Evolutionary conservation across 2,329 filamentous ascomycete species (phyloP).

Genomic region (Nemania sp.): DNA sequence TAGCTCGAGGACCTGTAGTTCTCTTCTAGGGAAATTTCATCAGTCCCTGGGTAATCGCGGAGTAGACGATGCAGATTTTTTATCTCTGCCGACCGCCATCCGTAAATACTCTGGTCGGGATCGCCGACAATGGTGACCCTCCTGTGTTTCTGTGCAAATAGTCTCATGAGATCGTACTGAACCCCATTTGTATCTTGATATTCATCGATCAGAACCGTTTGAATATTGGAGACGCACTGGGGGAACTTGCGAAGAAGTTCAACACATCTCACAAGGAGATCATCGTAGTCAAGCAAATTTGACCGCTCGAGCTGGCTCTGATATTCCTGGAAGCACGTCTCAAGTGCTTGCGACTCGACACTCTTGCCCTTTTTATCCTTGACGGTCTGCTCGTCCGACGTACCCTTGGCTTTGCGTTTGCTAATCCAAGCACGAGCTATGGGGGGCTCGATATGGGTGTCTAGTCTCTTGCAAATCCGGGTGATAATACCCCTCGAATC

Average conservation of each 20-base stretch:
- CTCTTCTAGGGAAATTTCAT: slow-evolving; percentile 87
- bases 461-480: slow-evolving; percentile 82
- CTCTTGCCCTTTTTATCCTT: slow-evolving; percentile 60
- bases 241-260: slow-evolving; percentile 80
- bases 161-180: slow-evolving; percentile 92
- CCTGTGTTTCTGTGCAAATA: slow-evolving; percentile 78
- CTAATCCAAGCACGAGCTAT: slow-evolving; percentile 81
- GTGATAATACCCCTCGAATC: slow-evolving; percentile 85
- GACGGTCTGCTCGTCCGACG: slow-evolving; percentile 51
- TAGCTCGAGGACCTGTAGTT: slow-evolving; percentile 93
- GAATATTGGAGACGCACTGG: slow-evolving; percentile 86
- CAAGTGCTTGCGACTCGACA: slow-evolving; percentile 68
- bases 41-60: slow-evolving; percentile 78
- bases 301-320: slow-evolving; percentile 79
- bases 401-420: slow-evolving; percentile 70
- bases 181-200: slow-evolving; percentile 97
- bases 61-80: slow-evolving; percentile 86
- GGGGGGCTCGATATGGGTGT: slow-evolving; percentile 75
- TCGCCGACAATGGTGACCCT: slow-evolving; percentile 96
- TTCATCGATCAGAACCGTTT: slow-evolving; percentile 93
- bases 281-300: slow-evolving; percentile 93
- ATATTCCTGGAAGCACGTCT: slow-evolving; percentile 78
- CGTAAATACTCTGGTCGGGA: slow-evolving; percentile 97
- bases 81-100: slow-evolving; percentile 93
- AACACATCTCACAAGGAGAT: slow-evolving; percentile 85